Evolutionary conservation across 2,329 filamentous ascomycete species (phyloP).

Genomic region (Ophiostoma perfectum): DNA sequence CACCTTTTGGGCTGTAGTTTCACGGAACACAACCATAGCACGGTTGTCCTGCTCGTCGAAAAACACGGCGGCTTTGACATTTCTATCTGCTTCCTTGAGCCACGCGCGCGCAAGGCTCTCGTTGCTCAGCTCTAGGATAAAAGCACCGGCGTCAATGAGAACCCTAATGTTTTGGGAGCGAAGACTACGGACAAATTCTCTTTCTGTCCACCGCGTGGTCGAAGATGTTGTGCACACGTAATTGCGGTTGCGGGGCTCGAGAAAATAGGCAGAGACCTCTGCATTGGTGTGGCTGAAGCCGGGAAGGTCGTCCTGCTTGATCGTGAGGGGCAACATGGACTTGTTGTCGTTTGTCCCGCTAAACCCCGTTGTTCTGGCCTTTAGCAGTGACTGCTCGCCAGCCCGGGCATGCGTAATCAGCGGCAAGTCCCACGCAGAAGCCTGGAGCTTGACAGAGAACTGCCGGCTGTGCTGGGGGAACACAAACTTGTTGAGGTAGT

Average conservation of each 20-base stretch:
- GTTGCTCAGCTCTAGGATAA: slow-evolving; percentile 45
- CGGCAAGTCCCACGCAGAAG: slow-evolving; percentile 64
- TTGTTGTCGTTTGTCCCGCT: slow-evolving; percentile 66
- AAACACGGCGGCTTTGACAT: slow-evolving; percentile 31
- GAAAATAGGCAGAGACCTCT: slow-evolving; percentile 54
- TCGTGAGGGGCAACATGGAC: slow-evolving; percentile 53
- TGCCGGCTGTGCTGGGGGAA: slow-evolving; percentile 62
- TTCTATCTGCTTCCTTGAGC: not conserved
- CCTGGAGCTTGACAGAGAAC: slow-evolving; percentile 57
- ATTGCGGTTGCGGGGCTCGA: slow-evolving; percentile 45
- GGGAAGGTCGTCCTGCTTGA: slow-evolving; percentile 56
- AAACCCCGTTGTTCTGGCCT: slow-evolving; percentile 57
- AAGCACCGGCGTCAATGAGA: slow-evolving; percentile 60
- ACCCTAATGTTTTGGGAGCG: slow-evolving; percentile 40
- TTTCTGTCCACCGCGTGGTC: slow-evolving; percentile 40
- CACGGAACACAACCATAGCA: slow-evolving; percentile 20
- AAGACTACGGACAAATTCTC: slow-evolving; percentile 41
- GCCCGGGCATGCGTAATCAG: slow-evolving; percentile 32
- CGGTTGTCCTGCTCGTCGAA: slow-evolving; percentile 30
- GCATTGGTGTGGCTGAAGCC: slow-evolving; percentile 56
- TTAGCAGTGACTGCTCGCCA: not conserved
- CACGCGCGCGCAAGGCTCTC: slow-evolving; percentile 10
- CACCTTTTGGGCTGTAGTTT: slow-evolving; percentile 24
- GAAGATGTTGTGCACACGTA: slow-evolving; percentile 39
- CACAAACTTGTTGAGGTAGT: slow-evolving; percentile 58